Base-by-base conservation (phyloP, 352 stramenopile genomes). In the Pythium rhizo-oryzae region DNA sequence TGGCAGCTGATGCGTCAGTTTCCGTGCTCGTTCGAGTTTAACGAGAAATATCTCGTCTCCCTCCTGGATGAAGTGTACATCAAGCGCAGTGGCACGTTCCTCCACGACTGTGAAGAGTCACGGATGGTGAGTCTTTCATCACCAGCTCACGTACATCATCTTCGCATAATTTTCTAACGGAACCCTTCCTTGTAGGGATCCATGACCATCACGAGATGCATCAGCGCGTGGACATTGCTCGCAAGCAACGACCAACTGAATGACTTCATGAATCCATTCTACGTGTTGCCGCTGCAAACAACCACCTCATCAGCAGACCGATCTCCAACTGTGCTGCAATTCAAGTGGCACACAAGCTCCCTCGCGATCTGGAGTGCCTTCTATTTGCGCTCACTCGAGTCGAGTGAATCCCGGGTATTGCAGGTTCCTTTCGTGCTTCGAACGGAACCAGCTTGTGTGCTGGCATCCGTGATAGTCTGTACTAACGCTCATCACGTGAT, bases 11-110 rank as follows among this genome's bases (percentile, higher is more conserved):
- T 98, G 46, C 89, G 94, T 49, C 97, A 99, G 57, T 99, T 97
- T 57, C 97, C 98, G 13, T 94, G 94, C 54, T 97, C 88, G 35
- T 99, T 99, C 62, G 97, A 99, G 79, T 99, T 99, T 75, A 99
- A 96, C 70, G 89, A 97, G 65, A 77, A 78, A 12, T 96, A 85
- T 63, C 75, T 99, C 43, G 86, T 99, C 23, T 84, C 94, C 37
- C 62, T 99, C 1, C 85, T 98, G 1, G 97, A 99, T 64, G 95
- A 99, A 77, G 84, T 98, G 11, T 99, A 99, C 74, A 91, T 78
- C 41, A 98, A 98, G 69, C 92, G 94, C 23, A 99, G 98, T 74
- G 97, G 97, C 2, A 99, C 93, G 1, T 98, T 99, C 66, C 77
- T 99, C 39, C 98, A 97, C 69, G 96, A 99, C 81, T 98, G 87